Percentiles rank a stretch among this genome's conserved stretches.
phyloP scores from a whole-genome alignment of 2,329 filamentous ascomycete genomes.

The Onygenales sp. region DNA sequence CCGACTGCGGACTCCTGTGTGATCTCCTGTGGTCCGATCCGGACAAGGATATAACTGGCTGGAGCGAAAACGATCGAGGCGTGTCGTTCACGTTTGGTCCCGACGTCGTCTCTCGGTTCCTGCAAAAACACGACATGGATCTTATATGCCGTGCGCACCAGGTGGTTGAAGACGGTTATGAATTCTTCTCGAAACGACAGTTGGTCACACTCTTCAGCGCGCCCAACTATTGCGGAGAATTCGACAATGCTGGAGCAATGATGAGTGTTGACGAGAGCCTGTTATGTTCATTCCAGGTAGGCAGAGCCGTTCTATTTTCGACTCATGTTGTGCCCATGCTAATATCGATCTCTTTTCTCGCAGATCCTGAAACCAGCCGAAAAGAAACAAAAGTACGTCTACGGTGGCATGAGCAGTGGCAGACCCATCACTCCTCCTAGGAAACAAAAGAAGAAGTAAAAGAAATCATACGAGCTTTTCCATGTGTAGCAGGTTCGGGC shows the following conservation, averaged over 20 bases:
- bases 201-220: conserved; percentile 96
- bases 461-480: conserved; percentile 61
- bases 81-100: conserved; percentile 98
- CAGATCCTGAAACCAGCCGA: conserved; percentile 98
- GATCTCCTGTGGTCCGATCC: conserved; percentile 98
- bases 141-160: conserved; percentile 97
- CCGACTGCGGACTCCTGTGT: conserved; percentile 93
- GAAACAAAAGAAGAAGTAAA: conserved; percentile 62
- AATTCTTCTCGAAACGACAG: conserved; percentile 98
- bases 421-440: conserved; percentile 61
- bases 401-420: conserved; percentile 61
- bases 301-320: conserved; percentile 15
- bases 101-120: conserved; percentile 91
- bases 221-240: conserved; percentile 98
- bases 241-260: conserved; percentile 98
- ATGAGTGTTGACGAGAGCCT: conserved; percentile 99
- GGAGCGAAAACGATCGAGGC: conserved; percentile 98
- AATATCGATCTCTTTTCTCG: conserved; percentile 9
- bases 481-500: conserved; percentile 83
- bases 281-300: conserved; percentile 96
- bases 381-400: conserved; percentile 99
- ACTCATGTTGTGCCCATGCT: conserved; percentile 1
- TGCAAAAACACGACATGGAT: conserved; percentile 99
- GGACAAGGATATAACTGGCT: conserved; percentile 97
- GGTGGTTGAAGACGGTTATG: conserved; percentile 97